A percentile compares a stretch with the other conserved stretches of the same genome.
Evolutionary conservation across 208 protist genomes (phyloP).

Genomic region (Leishmania turanica): DNA sequence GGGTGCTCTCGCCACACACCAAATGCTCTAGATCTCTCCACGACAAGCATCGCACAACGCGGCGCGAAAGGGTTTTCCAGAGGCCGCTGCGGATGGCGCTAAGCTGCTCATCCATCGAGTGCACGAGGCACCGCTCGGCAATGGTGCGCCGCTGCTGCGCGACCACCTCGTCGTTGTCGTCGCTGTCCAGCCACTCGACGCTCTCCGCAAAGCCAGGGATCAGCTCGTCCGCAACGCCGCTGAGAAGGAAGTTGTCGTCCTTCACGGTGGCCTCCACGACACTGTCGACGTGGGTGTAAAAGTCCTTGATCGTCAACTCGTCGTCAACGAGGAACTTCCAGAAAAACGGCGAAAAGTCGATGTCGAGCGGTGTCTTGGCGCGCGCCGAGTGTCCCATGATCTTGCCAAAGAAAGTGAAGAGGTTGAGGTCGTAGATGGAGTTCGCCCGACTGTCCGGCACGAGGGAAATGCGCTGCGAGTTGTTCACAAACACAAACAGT

Average conservation of each 20-base stretch:
- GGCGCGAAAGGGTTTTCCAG: conserved; percentile 75
- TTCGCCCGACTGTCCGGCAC: conserved; percentile 80
- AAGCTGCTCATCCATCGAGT: conserved; percentile 90
- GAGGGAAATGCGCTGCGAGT: conserved; percentile 81
- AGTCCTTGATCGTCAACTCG: conserved; percentile 77
- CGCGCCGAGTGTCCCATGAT: conserved; percentile 84
- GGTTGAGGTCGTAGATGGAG: conserved; percentile 70
- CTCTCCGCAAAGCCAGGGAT: conserved; percentile 75
- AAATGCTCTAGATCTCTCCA: conserved; percentile 84
- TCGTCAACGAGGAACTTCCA: conserved; percentile 93
- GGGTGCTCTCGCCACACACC: conserved; percentile 80
- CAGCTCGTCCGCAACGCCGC: conserved; percentile 80
- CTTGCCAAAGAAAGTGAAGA: conserved; percentile 92
- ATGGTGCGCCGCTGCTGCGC: conserved; percentile 52
- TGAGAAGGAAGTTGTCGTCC: conserved; percentile 82
- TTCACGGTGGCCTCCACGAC: conserved; percentile 80
- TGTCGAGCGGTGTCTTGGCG: conserved; percentile 69
- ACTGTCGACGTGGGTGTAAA: conserved; percentile 89
- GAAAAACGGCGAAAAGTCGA: conserved; percentile 91
- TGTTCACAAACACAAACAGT: conserved; percentile 86
- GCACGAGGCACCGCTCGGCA: conserved; percentile 84
- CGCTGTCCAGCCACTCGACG: conserved; percentile 41
- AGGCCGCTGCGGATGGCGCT: conserved; percentile 79
- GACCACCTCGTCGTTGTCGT: conserved; percentile 30
- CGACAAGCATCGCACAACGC: conserved; percentile 85